Conservation (phyloP, 2,329 filamentous ascomycete genomes). For the Microcyclospora tardicrescens region DNA sequence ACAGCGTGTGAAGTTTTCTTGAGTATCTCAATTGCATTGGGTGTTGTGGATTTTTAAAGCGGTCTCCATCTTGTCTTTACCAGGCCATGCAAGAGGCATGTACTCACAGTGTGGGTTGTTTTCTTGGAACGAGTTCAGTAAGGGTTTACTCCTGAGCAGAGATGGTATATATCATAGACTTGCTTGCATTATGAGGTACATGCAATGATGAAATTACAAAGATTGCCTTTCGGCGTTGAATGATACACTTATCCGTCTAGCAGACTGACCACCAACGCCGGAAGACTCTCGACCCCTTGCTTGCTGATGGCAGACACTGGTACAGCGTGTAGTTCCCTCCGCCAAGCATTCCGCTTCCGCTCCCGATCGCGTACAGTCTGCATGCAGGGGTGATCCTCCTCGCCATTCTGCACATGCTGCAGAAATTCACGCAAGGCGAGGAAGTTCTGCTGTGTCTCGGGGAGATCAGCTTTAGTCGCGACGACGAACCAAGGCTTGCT, state of each 20-base stretch:
- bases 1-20: too few species aligned
- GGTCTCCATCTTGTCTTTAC: too few species aligned
- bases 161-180: too few species aligned
- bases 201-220: background rate
- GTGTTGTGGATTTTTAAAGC: too few species aligned
- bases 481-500: conserved; percentile 94
- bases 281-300: conserved; percentile 64
- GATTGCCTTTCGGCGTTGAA: background rate
- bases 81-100: too few species aligned
- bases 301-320: conserved; percentile 83
- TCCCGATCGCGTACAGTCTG: conserved; percentile 28
- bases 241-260: conserved; percentile 33
- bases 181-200: background rate
- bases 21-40: too few species aligned
- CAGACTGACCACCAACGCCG: conserved; percentile 58
- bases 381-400: conserved; percentile 49
- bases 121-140: too few species aligned
- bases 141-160: too few species aligned
- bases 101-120: too few species aligned
- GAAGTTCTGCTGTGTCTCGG: conserved; percentile 68
- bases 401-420: conserved; percentile 47
- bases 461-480: conserved; percentile 81
- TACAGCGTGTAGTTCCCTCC: conserved; percentile 46
- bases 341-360: conserved; percentile 49
- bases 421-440: conserved; percentile 57